These are phyloP conservation scores for Sanghuangporus weigelae DNA, from an alignment of 1,284 basidiomycete species.

Conservation along the genomic window DNA sequence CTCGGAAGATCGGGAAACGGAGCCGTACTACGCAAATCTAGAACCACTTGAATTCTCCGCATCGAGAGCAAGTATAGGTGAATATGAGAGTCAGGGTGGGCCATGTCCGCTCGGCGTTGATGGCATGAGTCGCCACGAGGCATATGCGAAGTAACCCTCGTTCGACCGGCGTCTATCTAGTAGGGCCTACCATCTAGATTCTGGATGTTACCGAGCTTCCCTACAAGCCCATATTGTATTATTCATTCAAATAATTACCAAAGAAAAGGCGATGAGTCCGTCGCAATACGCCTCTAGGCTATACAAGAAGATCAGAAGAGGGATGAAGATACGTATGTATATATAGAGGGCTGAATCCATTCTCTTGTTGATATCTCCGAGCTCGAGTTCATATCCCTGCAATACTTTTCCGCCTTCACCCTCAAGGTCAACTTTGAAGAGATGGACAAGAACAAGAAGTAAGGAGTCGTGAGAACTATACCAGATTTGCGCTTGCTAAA, in stretches of 20 bases:
- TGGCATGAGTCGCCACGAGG: background rate
- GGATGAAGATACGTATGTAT: background rate
- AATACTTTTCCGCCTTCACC: too few species aligned
- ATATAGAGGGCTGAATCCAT: too few species aligned
- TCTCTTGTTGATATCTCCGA: too few species aligned
- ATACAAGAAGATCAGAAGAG: background rate
- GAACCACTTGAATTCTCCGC: too few species aligned
- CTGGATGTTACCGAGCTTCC: background rate
- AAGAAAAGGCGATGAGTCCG: background rate
- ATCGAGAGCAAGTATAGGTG: background rate
- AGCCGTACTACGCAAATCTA: background rate
- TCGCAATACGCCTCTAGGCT: background rate
- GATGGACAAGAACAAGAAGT: background rate
- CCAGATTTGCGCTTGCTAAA: background rate
- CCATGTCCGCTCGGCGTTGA: background rate
- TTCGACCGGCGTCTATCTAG: background rate
- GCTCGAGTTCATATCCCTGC: too few species aligned
- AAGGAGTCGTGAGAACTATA: background rate
- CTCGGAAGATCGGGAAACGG: background rate
- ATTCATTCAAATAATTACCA: background rate
- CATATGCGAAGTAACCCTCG: slow-evolving; percentile 8
- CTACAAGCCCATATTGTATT: background rate
- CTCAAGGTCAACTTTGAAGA: background rate
- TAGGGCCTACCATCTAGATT: background rate
- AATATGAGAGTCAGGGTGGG: background rate